A percentile compares a stretch with the other conserved stretches of the same genome.
Conservation (phyloP, 83 land plant genomes). For the Picea abies region DNA sequence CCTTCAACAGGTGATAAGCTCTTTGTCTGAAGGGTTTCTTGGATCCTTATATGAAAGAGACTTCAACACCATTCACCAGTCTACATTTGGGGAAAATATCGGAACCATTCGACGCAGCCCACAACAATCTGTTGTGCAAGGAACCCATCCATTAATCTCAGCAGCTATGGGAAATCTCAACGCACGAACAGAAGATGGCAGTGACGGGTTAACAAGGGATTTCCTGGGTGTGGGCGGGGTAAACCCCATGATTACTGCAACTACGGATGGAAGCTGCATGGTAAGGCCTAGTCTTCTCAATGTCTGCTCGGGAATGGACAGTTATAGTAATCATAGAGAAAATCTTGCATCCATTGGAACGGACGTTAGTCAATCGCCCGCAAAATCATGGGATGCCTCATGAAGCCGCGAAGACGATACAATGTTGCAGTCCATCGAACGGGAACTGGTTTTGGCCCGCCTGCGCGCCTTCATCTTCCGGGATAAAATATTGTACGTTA, state of each 20-base stretch:
- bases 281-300: not conserved
- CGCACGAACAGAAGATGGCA: constrained; percentile 15
- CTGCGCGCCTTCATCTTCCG: too few species aligned
- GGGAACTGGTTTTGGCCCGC: too few species aligned
- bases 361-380: too few species aligned
- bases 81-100: constrained; percentile 7
- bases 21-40: not conserved
- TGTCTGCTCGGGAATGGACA: not conserved
- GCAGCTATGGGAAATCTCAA: not conserved
- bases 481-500: too few species aligned
- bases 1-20: constrained; percentile 6
- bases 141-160: not conserved
- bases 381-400: constrained; percentile 5
- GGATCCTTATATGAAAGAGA: not conserved
- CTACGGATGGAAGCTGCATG: constrained; percentile 17
- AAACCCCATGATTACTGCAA: constrained; percentile 5
- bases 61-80: not conserved
- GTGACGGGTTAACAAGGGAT: constrained; percentile 46
- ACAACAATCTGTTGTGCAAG: not conserved
- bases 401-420: too few species aligned
- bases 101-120: not conserved
- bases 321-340: not conserved
- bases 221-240: constrained; percentile 48
- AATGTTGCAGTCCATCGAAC: too few species aligned
- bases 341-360: not conserved